Base-by-base conservation (phyloP, 768 basidiomycete species). In the Hypholoma sublateritium region DNA sequence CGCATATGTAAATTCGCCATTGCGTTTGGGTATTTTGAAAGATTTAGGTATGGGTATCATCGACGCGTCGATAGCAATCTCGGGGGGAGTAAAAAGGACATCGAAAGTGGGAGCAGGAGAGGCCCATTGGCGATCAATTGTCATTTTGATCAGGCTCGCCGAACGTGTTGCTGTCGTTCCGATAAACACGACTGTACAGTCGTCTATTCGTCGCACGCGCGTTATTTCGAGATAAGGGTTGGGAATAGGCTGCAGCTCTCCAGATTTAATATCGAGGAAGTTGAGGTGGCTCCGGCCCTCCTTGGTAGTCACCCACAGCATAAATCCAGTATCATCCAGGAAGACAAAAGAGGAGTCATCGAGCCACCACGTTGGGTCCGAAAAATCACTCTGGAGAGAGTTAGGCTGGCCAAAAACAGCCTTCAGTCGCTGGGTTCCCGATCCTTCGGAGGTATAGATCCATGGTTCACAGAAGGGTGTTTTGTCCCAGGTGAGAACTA, bases 401-500 rank as follows among this genome's bases (percentile, higher is more conserved):
- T 56, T 56, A 28, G 24, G 37, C 17, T 56, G 37, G 16, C 46
- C 25, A 25, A 42, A 56, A 11, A 56, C 41, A n/a, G 36, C 37
- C 11, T 56, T 45, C 7, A 56, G 22, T 16, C 36, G 25, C 37
- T 39, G 46, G 16, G 35, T 42, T 22, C 47, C 46, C 5, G n/a
- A 44, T n/a, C 37, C 47, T 3, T 16, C 35, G 5, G 48, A 46
- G 36, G 22, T 22, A 21, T 56, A 56, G 7, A 56, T 19, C 46
- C 46, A 56, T 14, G 55, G 55, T 37, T 56, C 55, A 39, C 37
- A 48, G 39, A 48, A 56, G n/a, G 19, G 24, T 7, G 24, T 49
- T 41, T 56, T 56, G 55, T 56, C 55, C 46, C 46, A 56, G 13
- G 25, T 28, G 12, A 56, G 63, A 86, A 88, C 89, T 11, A 68